Evolutionary conservation across 495 filamentous ascomycete species (phyloP).

Genomic region (Neurospora sp.): DNA sequence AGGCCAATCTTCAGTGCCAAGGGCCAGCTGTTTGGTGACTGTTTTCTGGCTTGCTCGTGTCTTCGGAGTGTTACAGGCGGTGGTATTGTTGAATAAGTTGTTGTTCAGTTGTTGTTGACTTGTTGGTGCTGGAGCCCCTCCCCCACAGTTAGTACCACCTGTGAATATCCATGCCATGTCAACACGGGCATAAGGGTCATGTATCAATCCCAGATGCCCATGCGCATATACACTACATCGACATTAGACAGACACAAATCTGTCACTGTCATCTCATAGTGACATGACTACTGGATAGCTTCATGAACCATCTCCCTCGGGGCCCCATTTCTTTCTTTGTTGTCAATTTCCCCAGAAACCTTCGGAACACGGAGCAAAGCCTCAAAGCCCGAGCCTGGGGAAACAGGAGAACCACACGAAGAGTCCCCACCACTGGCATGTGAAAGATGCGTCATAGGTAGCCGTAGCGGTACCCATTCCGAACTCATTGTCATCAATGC

Average conservation of each 20-base stretch:
- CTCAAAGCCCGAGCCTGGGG: not conserved
- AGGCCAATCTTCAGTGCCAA: not conserved
- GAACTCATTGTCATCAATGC: not conserved
- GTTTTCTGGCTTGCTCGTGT: not conserved
- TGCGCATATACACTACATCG: not conserved
- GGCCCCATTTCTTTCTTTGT: not conserved
- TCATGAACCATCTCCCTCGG: not conserved
- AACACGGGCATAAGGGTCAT: not conserved
- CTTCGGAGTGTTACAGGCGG: not conserved
- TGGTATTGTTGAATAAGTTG: not conserved
- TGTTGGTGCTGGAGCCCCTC: not conserved
- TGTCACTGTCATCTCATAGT: not conserved
- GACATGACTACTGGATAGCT: not conserved
- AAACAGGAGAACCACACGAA: not conserved
- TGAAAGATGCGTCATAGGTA: constrained; percentile 14
- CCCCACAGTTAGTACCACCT: not conserved
- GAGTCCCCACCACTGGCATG: constrained; percentile 2
- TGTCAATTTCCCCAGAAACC: not conserved
- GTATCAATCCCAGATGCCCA: not conserved
- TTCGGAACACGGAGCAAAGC: not conserved
- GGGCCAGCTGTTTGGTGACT: not conserved
- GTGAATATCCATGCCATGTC: not conserved
- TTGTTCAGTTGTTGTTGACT: not conserved
- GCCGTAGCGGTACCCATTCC: not conserved
- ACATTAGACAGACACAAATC: not conserved